Conservation (phyloP, 192 early-diverging fungal genomes). For the Coemansia sp. region DNA sequence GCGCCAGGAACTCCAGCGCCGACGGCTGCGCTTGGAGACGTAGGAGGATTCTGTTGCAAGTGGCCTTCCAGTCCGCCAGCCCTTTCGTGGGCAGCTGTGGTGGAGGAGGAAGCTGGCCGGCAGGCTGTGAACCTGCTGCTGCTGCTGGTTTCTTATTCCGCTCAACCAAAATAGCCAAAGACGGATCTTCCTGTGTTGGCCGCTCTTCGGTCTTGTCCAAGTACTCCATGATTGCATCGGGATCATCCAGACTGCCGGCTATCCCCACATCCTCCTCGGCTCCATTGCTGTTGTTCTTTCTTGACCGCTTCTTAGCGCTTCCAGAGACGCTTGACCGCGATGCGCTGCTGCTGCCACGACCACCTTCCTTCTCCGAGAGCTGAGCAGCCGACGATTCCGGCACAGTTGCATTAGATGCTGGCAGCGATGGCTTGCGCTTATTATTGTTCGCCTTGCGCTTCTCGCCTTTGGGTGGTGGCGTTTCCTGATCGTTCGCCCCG, state of each 20-base stretch:
- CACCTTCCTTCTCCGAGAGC: neutral
- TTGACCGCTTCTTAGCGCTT: neutral
- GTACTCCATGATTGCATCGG: conserved; percentile 21
- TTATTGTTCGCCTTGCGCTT: conserved; percentile 7
- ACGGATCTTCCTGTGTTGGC: neutral
- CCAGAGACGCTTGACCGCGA: no score
- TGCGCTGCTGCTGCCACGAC: neutral
- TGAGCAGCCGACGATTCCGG: no score
- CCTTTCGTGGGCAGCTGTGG: conserved; percentile 4
- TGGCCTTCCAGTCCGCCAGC: conserved; percentile 28
- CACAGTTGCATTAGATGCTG: neutral
- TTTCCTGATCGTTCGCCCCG: no score
- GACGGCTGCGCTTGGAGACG: conserved; percentile 58
- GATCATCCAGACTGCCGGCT: conserved; percentile 17
- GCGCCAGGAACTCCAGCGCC: conserved; percentile 64
- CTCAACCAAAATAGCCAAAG: neutral
- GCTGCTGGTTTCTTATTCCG: neutral
- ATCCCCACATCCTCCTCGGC: neutral
- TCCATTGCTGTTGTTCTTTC: neutral
- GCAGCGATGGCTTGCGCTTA: conserved; percentile 19
- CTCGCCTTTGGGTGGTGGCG: no score
- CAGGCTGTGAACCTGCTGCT: conserved; percentile 4
- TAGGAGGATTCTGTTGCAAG: conserved; percentile 26
- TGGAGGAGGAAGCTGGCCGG: neutral
- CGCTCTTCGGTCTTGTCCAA: conserved; percentile 10